phyloP scores from a whole-genome alignment of 805 yeast species.

The Starmerella sirachaensis region DNA sequence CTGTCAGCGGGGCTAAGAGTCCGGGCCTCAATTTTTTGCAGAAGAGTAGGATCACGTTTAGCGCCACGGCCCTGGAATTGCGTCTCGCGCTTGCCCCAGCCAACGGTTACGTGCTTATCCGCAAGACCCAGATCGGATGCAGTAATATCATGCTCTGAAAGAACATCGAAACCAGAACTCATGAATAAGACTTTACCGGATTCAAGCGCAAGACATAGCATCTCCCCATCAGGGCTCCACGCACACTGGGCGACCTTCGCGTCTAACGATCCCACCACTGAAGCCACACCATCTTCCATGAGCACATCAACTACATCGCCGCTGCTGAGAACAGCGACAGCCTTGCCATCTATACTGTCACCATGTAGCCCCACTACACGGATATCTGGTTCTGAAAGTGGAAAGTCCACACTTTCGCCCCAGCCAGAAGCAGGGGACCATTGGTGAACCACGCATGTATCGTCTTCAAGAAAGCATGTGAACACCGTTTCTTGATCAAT shows the following conservation, averaged over 20 bases:
- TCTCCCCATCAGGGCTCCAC: conserved; percentile 92
- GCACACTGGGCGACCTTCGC: conserved; percentile 56
- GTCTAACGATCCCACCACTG: conserved; percentile 77
- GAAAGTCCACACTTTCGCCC: conserved; percentile 10
- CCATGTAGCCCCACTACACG: conserved; percentile 8
- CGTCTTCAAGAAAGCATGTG: conserved; percentile 7
- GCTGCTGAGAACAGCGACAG: conserved; percentile 52
- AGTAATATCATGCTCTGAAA: conserved; percentile 49
- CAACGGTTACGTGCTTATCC: conserved; percentile 76
- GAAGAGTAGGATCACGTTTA: conserved; percentile 75
- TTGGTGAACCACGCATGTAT: conserved; percentile 6
- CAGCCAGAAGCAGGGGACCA: conserved; percentile 16
- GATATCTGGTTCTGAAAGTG: neutral
- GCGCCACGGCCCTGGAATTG: conserved; percentile 87
- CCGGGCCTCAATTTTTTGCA: conserved; percentile 60
- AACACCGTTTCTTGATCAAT: conserved; percentile 13
- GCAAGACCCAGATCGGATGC: conserved; percentile 55
- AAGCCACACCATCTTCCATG: conserved; percentile 36
- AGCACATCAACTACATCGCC: conserved; percentile 60
- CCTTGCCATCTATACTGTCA: conserved; percentile 33
- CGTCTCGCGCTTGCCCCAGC: conserved; percentile 97
- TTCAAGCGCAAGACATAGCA: conserved; percentile 43
- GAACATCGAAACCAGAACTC: conserved; percentile 57
- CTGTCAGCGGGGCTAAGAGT: conserved; percentile 45
- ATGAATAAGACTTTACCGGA: conserved; percentile 40